Evolutionary conservation across 345 rosid genomes (phyloP), one percentile per base, ranked within the genome.

Genomic region (Lumnitzera racemosa): DNA sequence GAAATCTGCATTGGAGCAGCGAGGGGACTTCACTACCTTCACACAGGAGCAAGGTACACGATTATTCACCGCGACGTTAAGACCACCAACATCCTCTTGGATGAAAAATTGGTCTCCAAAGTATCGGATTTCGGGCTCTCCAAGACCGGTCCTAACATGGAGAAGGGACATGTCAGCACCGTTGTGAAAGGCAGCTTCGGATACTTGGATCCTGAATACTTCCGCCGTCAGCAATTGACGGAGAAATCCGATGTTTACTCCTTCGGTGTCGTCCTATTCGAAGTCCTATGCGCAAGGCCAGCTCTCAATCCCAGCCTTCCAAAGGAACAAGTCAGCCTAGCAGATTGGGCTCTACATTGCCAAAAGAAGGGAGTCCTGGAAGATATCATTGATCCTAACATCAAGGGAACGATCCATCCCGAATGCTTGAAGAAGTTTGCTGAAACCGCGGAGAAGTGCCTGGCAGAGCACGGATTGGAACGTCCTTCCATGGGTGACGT

Each of bases 21-120:
- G 2, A 77, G 90, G 62, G 97, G 99, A 51, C 70, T 87, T 50
- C 96, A 92, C 65, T 89, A 92, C 72, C 84, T 89, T 15, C 98
- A 92, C 76, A 89, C 96, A 0, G 97, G 96, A 20, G 96, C 99
- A 0, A 80, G 81, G 63, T 83, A 87, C 76, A 85, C 95, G 10
- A 92, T 92, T 63, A 90, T 90, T 62, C 99, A 92, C 73, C 68
- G 99, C 51, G 99, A 90, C 57, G 97, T 94, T 1, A 92, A 92
- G 75, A 85, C 96, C 13, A 87, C 97, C n/a, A 90, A 94, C 79
- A 90, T 87, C 52, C 81, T 87, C 9, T 24, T 90, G 23, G 95
- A 94, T 29, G 91, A 86, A 68, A 86, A 94, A 15, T 82, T 85
- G 87, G 88, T 83, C 9, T 96, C 98, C 0, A 85, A 92, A 60